Evolutionary conservation across 1,139 yeast species (phyloP), one percentile per base, ranked within the genome.

Genomic region (Yamadazyma conglobata): DNA sequence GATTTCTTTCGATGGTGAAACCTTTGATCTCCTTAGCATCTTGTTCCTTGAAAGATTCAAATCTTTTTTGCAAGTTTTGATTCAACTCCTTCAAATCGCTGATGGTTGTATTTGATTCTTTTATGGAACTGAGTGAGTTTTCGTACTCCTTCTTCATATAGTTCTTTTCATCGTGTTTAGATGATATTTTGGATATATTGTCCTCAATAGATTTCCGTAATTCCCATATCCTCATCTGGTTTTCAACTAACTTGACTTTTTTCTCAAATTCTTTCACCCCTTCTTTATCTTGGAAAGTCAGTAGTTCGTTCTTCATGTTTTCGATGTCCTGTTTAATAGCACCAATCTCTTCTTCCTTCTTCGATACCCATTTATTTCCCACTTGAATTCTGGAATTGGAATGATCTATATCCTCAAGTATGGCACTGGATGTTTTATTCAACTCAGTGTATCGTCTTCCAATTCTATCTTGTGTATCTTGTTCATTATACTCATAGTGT

Each of bases 111-210:
- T 58, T 53, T 0, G 84, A 73, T 10, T 78, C 86, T 5, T 54
- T 55, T 0, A 77, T 72, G 0, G 89, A 73, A 5, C 60, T 55
- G 2, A 63, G 50, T 0, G 93, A 86, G 38, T 79, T 73, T 28
- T 66, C 67, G 33, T 78, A 73, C 52, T 88, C 95, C 22, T 64
- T 64, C 7, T 64, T 56, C 76, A 83, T 81, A 50, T 84, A 87
- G 31, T 64, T 73, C 35, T 69, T 73, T 45, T 87, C 96, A 19
- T 67, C 50, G 34, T 53, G 44, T 56, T 64, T 48, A 52, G 67
- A 34, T 47, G 64, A 33, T 39, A 59, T 49, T 49, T 57, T 46
- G 52, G 63, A 32, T 47, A 64, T 37, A 56, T 62, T 35, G 41
- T 63, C 42, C 52, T 65, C 27, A 56, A 58, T 46, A 54, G 70